Conservation (phyloP, 2,329 filamentous ascomycete species). For the Ceratocystis lukuohia region DNA sequence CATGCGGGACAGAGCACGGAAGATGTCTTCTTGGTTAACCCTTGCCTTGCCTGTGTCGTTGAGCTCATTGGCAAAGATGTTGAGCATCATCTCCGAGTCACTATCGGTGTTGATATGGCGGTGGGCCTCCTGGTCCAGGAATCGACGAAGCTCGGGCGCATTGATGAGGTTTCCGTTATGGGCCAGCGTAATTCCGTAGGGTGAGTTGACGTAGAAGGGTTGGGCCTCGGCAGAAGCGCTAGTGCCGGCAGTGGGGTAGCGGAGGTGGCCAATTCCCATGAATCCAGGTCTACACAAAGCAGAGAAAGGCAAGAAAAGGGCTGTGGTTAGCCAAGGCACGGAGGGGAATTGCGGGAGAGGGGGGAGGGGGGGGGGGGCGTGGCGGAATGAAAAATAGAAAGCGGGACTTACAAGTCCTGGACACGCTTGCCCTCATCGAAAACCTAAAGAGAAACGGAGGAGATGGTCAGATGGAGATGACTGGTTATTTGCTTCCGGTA, state of each 20-base stretch:
- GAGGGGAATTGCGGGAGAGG: neutral
- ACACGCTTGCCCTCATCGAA: slow-evolving; percentile 62
- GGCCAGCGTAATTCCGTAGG: slow-evolving; percentile 67
- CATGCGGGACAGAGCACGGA: slow-evolving; percentile 56
- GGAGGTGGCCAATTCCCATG: slow-evolving; percentile 74
- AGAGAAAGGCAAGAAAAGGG: neutral
- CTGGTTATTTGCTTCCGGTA: neutral
- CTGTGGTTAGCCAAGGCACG: neutral
- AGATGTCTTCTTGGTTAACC: slow-evolving; percentile 66
- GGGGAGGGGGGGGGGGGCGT: slow-evolving; percentile 30
- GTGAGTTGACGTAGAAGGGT: slow-evolving; percentile 78
- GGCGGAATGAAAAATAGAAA: neutral
- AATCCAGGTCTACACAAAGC: slow-evolving; percentile 49
- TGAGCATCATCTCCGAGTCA: slow-evolving; percentile 73
- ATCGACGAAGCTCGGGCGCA: slow-evolving; percentile 52
- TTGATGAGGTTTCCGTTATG: slow-evolving; percentile 87
- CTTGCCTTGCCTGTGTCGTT: slow-evolving; percentile 69
- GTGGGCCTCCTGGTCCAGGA: slow-evolving; percentile 64
- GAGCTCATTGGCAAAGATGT: slow-evolving; percentile 73
- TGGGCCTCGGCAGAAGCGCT: slow-evolving; percentile 65
- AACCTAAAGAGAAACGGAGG: slow-evolving; percentile 57
- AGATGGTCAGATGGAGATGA: neutral
- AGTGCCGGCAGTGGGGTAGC: slow-evolving; percentile 82
- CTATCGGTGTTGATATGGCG: slow-evolving; percentile 84
- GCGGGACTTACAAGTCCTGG: slow-evolving; percentile 17